phyloP scores from a whole-genome alignment of 2,329 filamentous ascomycete species.

The Lachnellula occidentalis region DNA sequence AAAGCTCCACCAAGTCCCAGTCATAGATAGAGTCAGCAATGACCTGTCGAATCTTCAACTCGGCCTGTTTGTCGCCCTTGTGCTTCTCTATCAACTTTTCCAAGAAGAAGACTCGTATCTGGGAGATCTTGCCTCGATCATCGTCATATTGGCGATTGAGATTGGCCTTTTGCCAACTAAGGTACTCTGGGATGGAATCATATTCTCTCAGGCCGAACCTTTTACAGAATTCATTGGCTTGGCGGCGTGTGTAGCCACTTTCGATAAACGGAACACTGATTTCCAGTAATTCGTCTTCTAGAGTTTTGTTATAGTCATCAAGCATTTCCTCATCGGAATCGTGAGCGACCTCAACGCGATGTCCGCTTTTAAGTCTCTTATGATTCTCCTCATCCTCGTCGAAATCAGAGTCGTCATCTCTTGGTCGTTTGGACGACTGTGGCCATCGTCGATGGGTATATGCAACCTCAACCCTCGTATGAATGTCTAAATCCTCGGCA shows the following conservation, averaged over 20 bases:
- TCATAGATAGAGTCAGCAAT: background rate
- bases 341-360: background rate
- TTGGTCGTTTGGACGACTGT: background rate
- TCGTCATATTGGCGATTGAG: background rate
- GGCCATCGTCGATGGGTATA: background rate
- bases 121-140: background rate
- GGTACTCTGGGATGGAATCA: background rate
- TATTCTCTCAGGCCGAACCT: background rate
- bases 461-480: background rate
- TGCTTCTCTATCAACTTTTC: background rate
- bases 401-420: background rate
- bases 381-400: background rate
- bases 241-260: background rate
- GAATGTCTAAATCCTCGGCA: too few relatives aligned
- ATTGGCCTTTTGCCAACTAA: background rate
- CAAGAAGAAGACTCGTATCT: background rate
- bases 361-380: background rate
- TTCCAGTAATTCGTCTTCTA: background rate
- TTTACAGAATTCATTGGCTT: background rate
- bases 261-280: background rate
- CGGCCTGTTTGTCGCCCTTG: background rate
- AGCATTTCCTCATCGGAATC: background rate
- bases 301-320: background rate
- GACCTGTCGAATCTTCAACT: background rate
- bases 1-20: background rate